Base-by-base conservation (phyloP, 306 rosid genomes). In the Malus sieversii region DNA sequence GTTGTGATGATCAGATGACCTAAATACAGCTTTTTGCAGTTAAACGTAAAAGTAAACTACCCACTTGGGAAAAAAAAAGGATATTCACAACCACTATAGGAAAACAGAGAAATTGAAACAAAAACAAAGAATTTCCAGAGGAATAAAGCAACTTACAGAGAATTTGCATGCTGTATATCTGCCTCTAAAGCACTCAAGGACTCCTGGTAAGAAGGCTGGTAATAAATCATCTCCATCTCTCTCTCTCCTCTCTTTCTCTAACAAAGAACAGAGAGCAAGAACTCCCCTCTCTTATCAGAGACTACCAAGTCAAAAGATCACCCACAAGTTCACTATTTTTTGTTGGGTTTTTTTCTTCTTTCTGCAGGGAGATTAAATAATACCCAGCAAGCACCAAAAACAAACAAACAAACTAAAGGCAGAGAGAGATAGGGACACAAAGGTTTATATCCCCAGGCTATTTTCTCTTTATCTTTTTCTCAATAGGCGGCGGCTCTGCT, bases 121-220 rank as follows among this genome's bases (percentile, higher is more conserved):
- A 20, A 46, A 14, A 5, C 22, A 68, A 60, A 42, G 4, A 27
- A 59, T 25, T 22, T 60, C 13, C 35, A 18, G 8, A 73, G 35
- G 13, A 33, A 15, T 30, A 53, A 25, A 20, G 38, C 55, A 83
- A 86, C 93, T 88, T 61, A 96, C 99, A 96, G 79, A 83, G 96
- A 79, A 89, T 96, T 96, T 19, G 99, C 99, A 75, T 90, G 91
- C 66, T 89, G 96, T 42, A 96, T 89, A 85, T 96, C 99, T 81
- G 93, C 98, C 72, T 96, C 98, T 25, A 96, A 84, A 19, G 82
- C 84, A 85, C 88, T 80, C 79, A 96, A 75, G 10, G 92, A 89
- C 78, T 95, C 98, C 69, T 86, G 92, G 64, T 78, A 88, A 73
- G 98, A 91, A 60, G 90, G 86, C 68, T 86, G 94, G 85, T 90